Base-by-base conservation (phyloP, 2,329 filamentous ascomycete species). In the Alternaria sp. region DNA sequence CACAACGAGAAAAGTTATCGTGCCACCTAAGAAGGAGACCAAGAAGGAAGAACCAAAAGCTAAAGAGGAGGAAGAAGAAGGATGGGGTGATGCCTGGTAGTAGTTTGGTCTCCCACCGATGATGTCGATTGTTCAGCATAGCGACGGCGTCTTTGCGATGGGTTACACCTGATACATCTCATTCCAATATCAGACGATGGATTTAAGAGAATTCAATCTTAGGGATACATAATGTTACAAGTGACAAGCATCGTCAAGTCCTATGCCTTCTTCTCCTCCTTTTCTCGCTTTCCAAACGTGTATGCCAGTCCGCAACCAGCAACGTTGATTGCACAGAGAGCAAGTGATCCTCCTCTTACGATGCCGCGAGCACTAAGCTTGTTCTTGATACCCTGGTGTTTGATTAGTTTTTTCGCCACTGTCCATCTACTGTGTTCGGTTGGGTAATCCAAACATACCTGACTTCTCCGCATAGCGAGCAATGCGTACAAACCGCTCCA, bases 401-500 rank as follows among this genome's bases (percentile, higher is more conserved):
- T 33, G 23, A 41, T 53, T 53, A 54, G 54, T 13, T 36, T 34
- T 34, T 48, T 54, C 17, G 39, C 14, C 21, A 14, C 10, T 14
- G 33, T 33, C 9, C 13, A 24, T 24, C 63, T 17, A 50, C 33
- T 6, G n/a, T 31, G 7, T 23, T 33, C 24, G 24, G 9, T 36
- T 2, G 8, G 11, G 6, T 3, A 0, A 4, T 48, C 14, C 1
- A 36, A 33, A 67, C 70, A 33, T 60, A 79, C 77, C 67, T 82
- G 79, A 60, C 82, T 85, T 66, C 88, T 80, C 61, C 88, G 80
- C 56, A 82, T 76, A 3, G 88, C 88, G 11, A 90, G 75, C 14
- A 90, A 72, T n/a, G 88, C 77, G 66, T 90, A 90, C 39, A 89
- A 70, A 0, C 85, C 86, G 31, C 85, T 88, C 85, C 87, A 88